phyloP scores from a whole-genome alignment of 495 filamentous ascomycete genomes.

The Pseudevernia furfuracea region DNA sequence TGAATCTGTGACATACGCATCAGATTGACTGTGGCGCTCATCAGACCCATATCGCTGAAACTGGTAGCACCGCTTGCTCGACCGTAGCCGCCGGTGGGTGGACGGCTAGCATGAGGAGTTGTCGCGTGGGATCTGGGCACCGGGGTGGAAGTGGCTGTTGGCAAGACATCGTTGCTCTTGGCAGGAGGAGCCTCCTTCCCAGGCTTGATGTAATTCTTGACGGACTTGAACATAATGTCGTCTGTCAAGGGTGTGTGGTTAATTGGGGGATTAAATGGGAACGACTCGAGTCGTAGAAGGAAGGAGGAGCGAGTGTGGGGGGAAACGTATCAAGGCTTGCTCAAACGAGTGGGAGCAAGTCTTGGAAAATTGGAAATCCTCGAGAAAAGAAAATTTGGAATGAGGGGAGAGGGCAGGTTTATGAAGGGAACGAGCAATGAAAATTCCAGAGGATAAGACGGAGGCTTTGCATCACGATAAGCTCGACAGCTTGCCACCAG shows the following conservation, averaged over 20 bases:
- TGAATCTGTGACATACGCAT: conserved; percentile 11
- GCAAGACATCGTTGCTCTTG: conserved; percentile 1
- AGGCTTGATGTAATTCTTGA: conserved; percentile 24
- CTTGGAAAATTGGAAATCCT: not conserved
- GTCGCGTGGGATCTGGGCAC: conserved; percentile 5
- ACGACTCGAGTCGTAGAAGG: not conserved
- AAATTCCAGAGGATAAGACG: not conserved
- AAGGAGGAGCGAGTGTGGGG: conserved; percentile 3
- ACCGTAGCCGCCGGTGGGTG: conserved; percentile 5
- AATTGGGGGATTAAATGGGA: not conserved
- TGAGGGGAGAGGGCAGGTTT: not conserved
- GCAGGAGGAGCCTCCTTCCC: conserved; percentile 9
- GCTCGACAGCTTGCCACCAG: not conserved
- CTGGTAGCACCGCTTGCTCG: conserved; percentile 2
- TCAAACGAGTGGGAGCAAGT: conserved; percentile 8
- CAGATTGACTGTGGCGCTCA: conserved; percentile 11
- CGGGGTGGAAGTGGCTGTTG: conserved; percentile 7
- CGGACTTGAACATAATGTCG: conserved; percentile 16
- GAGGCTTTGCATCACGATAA: not conserved
- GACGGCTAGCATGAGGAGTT: not conserved
- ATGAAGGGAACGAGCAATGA: not conserved
- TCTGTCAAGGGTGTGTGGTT: not conserved
- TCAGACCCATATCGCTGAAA: conserved; percentile 5
- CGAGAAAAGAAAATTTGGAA: not conserved
- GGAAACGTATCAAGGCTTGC: not conserved